phyloP scores from a whole-genome alignment of 257 asterid genomes.

The Jaltomata sinuosa region DNA sequence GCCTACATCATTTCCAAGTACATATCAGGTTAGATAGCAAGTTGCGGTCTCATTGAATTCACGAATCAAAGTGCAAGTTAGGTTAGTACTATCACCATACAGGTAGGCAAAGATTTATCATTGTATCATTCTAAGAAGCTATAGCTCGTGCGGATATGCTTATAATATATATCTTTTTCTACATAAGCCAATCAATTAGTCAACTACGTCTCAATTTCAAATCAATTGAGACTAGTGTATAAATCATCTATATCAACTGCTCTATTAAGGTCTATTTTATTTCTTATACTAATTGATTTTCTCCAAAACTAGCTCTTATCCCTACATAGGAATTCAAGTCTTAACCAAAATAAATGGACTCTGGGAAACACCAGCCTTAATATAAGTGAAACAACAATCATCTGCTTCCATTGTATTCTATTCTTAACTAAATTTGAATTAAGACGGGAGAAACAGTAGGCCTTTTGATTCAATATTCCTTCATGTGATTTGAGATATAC shows the following conservation, averaged over 20 bases:
- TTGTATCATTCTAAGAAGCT: not conserved
- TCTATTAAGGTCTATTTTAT: not conserved
- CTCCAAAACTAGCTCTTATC: not conserved
- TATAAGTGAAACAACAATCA: not conserved
- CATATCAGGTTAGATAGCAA: not conserved
- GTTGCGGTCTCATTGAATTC: not conserved
- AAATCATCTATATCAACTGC: not conserved
- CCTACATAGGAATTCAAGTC: not conserved
- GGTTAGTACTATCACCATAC: not conserved
- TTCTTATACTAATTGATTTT: not conserved
- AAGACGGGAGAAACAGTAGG: not conserved
- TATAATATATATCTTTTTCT: not conserved
- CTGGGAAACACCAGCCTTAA: not conserved
- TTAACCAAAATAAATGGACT: not conserved
- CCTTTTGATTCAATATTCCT: not conserved
- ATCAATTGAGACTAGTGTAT: not conserved
- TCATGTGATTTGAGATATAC: not conserved
- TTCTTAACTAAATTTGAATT: not conserved
- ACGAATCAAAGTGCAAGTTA: not conserved
- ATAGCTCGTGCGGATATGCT: not conserved
- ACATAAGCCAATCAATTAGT: not conserved
- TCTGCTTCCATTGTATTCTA: not conserved
- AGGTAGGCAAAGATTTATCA: not conserved
- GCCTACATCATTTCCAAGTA: not conserved
- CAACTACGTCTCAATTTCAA: not conserved